Evolutionary conservation across 1,284 basidiomycete genomes (phyloP).

Genomic region (Cutaneotrichosporon sp.): DNA sequence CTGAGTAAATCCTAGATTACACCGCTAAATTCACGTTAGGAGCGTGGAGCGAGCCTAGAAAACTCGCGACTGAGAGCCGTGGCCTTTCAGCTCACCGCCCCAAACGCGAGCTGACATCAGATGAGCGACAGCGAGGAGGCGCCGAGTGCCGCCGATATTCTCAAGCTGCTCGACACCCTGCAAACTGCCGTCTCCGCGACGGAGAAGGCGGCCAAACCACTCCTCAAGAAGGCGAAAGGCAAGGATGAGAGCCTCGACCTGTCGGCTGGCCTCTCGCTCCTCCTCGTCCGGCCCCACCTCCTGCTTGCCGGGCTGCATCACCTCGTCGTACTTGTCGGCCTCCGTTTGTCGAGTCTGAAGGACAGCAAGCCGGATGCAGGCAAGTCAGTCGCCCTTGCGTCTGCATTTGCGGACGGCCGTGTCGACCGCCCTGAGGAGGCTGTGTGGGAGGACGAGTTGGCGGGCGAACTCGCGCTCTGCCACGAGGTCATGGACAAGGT

Average conservation of each 20-base stretch:
- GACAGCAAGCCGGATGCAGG: constrained; percentile 9
- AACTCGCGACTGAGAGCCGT: constrained; percentile 50
- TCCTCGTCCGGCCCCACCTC: constrained; percentile 81
- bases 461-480: constrained; percentile 38
- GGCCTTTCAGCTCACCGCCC: no score
- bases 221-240: constrained; percentile 40
- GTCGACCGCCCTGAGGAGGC: constrained; percentile 8
- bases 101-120: constrained; percentile 2
- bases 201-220: constrained; percentile 30
- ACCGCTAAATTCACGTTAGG: constrained; percentile 41
- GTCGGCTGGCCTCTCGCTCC: constrained; percentile 78
- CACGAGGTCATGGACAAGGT: constrained; percentile 54
- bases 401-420: constrained; percentile 14
- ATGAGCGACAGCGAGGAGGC: constrained; percentile 24
- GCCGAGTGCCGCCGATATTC: constrained; percentile 30
- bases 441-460: constrained; percentile 24
- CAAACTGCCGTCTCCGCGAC: constrained; percentile 43
- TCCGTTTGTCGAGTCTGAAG: constrained; percentile 35
- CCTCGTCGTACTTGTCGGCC: constrained; percentile 67
- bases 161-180: constrained; percentile 36
- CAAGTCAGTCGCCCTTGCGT: constrained; percentile 20
- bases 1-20: constrained; percentile 45
- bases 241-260: constrained; percentile 56
- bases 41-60: constrained; percentile 52
- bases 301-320: constrained; percentile 85